A percentile compares a stretch with the other conserved stretches of the same genome.
Evolutionary conservation across 805 yeast species (phyloP).

Genomic region (Suhomyces faveliae): DNA sequence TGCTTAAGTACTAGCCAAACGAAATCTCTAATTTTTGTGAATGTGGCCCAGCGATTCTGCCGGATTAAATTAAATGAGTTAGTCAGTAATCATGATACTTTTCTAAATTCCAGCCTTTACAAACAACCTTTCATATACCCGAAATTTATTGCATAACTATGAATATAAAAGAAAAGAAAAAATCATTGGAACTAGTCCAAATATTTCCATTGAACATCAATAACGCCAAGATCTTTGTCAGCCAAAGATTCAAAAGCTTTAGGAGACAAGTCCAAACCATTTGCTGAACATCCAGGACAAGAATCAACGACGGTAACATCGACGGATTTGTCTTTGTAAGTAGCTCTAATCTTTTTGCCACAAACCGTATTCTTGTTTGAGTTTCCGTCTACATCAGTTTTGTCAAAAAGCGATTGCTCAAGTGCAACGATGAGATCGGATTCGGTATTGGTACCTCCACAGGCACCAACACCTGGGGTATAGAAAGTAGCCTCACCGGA

Average conservation of each 20-base stretch:
- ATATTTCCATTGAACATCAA: conserved; percentile 50
- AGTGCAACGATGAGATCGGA: conserved; percentile 52
- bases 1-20: not conserved
- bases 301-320: conserved; percentile 54
- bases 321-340: conserved; percentile 48
- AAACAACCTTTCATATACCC: too few species aligned
- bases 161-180: not conserved
- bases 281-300: conserved; percentile 50
- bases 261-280: conserved; percentile 59
- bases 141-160: not conserved
- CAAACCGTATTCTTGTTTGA: conserved; percentile 45
- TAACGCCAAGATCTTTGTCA: conserved; percentile 50
- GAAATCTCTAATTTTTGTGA: not conserved
- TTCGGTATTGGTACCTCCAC: conserved; percentile 47
- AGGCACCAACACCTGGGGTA: conserved; percentile 48
- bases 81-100: too few species aligned
- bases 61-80: too few species aligned
- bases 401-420: conserved; percentile 38
- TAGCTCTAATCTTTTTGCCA: conserved; percentile 48
- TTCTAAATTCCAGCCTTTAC: not conserved
- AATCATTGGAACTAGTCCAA: not conserved
- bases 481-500: conserved; percentile 50
- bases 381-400: conserved; percentile 27
- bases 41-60: too few species aligned
- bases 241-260: conserved; percentile 53